phyloP scores from a whole-genome alignment of 192 early-diverging fungal genomes.

The Umbelopsis vinacea region DNA sequence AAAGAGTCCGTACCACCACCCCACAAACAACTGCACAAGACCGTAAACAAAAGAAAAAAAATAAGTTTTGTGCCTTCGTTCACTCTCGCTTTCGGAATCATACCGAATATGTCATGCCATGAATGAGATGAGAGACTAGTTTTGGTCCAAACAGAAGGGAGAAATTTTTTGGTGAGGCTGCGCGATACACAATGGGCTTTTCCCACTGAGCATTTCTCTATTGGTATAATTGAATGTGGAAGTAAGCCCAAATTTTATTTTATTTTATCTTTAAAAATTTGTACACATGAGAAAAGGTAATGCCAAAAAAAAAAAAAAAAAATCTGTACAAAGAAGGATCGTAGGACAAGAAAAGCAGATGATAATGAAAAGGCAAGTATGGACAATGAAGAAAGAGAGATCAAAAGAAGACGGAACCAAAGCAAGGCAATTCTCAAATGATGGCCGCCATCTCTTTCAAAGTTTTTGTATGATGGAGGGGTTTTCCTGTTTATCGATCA shows the following conservation, averaged over 20 bases:
- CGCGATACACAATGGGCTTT: too few species aligned
- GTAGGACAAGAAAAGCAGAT: neutral
- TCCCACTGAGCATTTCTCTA: neutral
- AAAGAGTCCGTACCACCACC: too few species aligned
- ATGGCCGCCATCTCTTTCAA: too few species aligned
- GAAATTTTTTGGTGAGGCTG: too few species aligned
- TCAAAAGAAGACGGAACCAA: too few species aligned
- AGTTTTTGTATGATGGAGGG: too few species aligned
- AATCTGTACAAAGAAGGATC: slow-evolving; percentile 6
- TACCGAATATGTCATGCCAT: neutral
- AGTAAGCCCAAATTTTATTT: neutral
- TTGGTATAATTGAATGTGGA: neutral
- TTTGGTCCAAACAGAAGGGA: too few species aligned
- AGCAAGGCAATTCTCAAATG: too few species aligned
- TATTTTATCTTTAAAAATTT: neutral
- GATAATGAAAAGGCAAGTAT: slow-evolving; percentile 7
- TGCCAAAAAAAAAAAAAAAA: neutral
- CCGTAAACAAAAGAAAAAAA: slow-evolving; percentile 5
- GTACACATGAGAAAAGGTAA: slow-evolving; percentile 15
- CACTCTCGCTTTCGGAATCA: slow-evolving; percentile 7
- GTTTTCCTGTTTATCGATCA: neutral
- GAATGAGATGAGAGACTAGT: too few species aligned
- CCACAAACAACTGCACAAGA: slow-evolving; percentile 1
- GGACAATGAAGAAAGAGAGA: slow-evolving; percentile 3
- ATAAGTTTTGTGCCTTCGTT: neutral